phyloP scores from a whole-genome alignment of 2,329 filamentous ascomycete species.

The Purpureocillium lavendulum region DNA sequence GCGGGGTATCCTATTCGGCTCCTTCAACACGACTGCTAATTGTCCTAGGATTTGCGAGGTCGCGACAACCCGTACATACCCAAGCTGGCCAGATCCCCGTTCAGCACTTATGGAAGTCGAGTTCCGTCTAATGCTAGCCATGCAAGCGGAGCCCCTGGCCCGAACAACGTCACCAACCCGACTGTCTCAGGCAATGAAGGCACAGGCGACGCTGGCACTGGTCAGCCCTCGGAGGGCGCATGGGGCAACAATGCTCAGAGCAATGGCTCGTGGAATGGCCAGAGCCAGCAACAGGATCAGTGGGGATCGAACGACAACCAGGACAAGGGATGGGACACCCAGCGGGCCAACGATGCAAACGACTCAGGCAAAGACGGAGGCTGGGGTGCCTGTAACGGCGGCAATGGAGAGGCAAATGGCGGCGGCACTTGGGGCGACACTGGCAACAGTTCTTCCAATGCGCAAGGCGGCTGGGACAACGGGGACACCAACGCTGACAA shows the following conservation, averaged over 20 bases:
- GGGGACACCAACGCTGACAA: too few species aligned
- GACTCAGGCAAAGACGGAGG: not conserved
- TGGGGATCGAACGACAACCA: slow-evolving; percentile 1
- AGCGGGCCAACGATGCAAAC: not conserved
- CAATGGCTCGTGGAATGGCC: slow-evolving; percentile 3
- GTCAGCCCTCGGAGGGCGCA: not conserved
- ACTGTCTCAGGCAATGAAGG: slow-evolving; percentile 2
- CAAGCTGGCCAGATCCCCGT: slow-evolving; percentile 10
- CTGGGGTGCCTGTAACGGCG: slow-evolving; percentile 4
- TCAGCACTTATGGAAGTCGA: slow-evolving; percentile 11
- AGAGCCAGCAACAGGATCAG: slow-evolving; percentile 1
- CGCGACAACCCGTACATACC: slow-evolving; percentile 17
- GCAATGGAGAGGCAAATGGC: slow-evolving; percentile 10
- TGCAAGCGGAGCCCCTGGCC: not conserved
- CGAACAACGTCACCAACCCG: not conserved
- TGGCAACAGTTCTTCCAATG: too few species aligned
- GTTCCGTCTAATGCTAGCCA: slow-evolving; percentile 4
- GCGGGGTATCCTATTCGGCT: not conserved
- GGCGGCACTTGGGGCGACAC: slow-evolving; percentile 3
- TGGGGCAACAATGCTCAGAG: slow-evolving; percentile 1
- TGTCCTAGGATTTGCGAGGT: slow-evolving; percentile 1
- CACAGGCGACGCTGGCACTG: not conserved
- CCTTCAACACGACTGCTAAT: too few species aligned
- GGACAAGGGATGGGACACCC: slow-evolving; percentile 1
- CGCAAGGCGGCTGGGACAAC: slow-evolving; percentile 1